These are phyloP conservation scores for Ramularia collo-cygni DNA, from an alignment of 2,329 filamentous ascomycete species.

Conservation along the genomic window DNA sequence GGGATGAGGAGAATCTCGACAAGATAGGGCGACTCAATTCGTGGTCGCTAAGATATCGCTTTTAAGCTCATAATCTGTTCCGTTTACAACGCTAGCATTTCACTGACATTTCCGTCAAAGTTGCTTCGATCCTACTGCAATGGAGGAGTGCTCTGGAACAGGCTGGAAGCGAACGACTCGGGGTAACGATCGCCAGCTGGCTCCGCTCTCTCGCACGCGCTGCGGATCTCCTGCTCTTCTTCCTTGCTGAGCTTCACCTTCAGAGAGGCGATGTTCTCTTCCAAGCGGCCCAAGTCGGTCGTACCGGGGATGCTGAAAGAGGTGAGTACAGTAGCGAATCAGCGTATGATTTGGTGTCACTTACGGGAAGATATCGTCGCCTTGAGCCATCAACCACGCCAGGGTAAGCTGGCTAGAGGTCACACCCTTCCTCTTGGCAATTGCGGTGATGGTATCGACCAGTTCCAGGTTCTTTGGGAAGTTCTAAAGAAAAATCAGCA, in stretches of 20 bases:
- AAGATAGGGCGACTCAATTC: not conserved
- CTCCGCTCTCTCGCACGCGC: slow-evolving; percentile 30
- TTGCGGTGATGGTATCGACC: slow-evolving; percentile 42
- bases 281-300: slow-evolving; percentile 40
- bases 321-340: too few relatives aligned
- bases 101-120: not conserved
- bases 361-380: slow-evolving; percentile 49
- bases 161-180: slow-evolving; percentile 27
- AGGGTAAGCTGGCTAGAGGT: slow-evolving; percentile 54
- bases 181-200: slow-evolving; percentile 35
- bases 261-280: slow-evolving; percentile 38
- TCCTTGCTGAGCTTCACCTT: slow-evolving; percentile 31
- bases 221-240: slow-evolving; percentile 33
- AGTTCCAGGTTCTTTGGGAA: slow-evolving; percentile 51
- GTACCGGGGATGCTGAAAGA: slow-evolving; percentile 41
- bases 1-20: not conserved
- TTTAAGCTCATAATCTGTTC: too few relatives aligned
- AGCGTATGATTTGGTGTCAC: too few relatives aligned
- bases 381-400: slow-evolving; percentile 56
- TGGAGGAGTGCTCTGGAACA: slow-evolving; percentile 37
- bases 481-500: slow-evolving; percentile 29
- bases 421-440: slow-evolving; percentile 49
- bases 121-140: slow-evolving; percentile 8
- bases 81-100: not conserved
- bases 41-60: not conserved